Evolutionary conservation across 371 early-diverging fungal genomes (phyloP).

Genomic region (Apophysomyces trapeziformis): DNA sequence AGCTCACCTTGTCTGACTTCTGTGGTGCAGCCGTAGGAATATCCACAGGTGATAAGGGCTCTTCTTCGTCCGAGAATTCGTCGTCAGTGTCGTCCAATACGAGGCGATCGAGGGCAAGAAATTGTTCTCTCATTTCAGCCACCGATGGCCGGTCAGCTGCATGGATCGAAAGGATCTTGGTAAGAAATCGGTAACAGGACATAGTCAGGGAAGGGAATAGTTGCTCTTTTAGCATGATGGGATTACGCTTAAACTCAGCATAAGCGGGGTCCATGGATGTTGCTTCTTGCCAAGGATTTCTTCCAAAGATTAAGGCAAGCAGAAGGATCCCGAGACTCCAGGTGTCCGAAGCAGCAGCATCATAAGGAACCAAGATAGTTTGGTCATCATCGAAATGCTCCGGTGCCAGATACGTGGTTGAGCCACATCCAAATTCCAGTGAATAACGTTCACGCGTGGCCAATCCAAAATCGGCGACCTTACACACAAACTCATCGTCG

Average conservation of each 20-base stretch:
- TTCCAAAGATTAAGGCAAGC: conserved; percentile 73
- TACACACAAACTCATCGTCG: conserved; percentile 54
- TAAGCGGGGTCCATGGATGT: conserved; percentile 56
- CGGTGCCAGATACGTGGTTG: conserved; percentile 70
- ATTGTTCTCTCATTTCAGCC: conserved; percentile 38
- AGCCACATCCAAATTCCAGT: conserved; percentile 80
- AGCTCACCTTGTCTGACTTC: conserved; percentile 29
- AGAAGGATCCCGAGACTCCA: conserved; percentile 84
- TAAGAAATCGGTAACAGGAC: conserved; percentile 41
- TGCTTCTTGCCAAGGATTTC: conserved; percentile 83
- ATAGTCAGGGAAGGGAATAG: conserved; percentile 55
- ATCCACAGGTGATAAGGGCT: conserved; percentile 28
- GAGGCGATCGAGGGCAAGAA: conserved; percentile 29
- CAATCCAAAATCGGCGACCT: conserved; percentile 88
- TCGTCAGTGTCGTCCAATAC: conserved; percentile 42
- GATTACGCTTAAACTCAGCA: conserved; percentile 57
- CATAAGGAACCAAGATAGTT: conserved; percentile 46
- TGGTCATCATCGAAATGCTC: conserved; percentile 68
- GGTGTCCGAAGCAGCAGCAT: conserved; percentile 70
- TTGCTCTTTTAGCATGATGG: conserved; percentile 50
- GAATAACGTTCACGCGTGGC: conserved; percentile 75
- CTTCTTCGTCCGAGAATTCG: conserved; percentile 36
- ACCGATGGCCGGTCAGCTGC: conserved; percentile 44
- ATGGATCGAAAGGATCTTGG: conserved; percentile 27
- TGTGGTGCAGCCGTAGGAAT: conserved; percentile 30